These are phyloP conservation scores for Antrodiella citrinella DNA, from an alignment of 768 basidiomycete genomes.

Conservation along the genomic window DNA sequence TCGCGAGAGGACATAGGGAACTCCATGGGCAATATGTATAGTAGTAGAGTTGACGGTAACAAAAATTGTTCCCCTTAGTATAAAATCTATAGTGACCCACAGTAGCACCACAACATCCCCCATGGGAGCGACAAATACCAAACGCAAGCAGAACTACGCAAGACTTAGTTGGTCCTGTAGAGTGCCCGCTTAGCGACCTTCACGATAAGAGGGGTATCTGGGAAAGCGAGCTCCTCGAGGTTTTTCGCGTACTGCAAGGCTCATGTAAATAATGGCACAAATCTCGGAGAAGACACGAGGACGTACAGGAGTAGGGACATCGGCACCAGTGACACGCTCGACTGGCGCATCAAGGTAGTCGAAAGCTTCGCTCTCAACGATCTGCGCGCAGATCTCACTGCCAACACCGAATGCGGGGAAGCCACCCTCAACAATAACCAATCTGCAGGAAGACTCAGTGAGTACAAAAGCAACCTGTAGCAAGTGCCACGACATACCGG, in stretches of 20 bases:
- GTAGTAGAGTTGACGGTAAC: not conserved
- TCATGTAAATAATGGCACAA: no score
- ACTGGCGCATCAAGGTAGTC: constrained; percentile 98
- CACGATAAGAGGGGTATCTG: constrained; percentile 81
- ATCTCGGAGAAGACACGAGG: no score
- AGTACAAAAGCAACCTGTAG: not conserved
- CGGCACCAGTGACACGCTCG: constrained; percentile 95
- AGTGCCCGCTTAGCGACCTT: constrained; percentile 93
- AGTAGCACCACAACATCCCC: not conserved
- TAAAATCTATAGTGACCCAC: not conserved
- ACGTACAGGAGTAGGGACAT: constrained; percentile 92
- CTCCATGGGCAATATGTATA: constrained; percentile 1
- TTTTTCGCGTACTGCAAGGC: constrained; percentile 74
- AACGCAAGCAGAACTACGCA: not conserved
- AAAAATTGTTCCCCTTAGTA: not conserved
- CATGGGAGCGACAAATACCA: not conserved
- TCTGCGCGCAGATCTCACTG: constrained; percentile 96
- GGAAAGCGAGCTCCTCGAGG: constrained; percentile 90
- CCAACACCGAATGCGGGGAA: constrained; percentile 99
- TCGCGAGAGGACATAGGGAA: not conserved
- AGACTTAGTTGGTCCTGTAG: constrained; percentile 72
- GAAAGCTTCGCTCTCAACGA: constrained; percentile 95
- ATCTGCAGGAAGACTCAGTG: constrained; percentile 33
- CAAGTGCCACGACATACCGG: constrained; percentile 32
- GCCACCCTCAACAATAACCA: constrained; percentile 94